Percentiles rank a stretch among this genome's conserved stretches.
These are phyloP conservation scores for Rubia balearica DNA, from an alignment of 305 asterid species.

Conservation along the genomic window DNA sequence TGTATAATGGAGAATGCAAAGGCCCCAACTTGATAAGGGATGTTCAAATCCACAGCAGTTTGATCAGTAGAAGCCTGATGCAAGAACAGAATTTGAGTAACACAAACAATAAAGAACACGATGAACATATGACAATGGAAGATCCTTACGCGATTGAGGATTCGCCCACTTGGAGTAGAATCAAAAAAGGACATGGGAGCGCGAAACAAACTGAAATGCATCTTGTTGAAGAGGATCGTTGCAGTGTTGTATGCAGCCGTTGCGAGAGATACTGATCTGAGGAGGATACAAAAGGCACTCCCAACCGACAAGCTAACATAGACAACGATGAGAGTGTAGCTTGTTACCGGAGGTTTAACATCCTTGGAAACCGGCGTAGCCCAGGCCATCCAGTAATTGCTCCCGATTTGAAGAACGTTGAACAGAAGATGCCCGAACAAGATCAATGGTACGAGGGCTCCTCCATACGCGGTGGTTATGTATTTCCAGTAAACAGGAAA, in stretches of 20 bases:
- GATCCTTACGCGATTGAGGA: slow-evolving; percentile 54
- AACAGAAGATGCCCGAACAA: slow-evolving; percentile 51
- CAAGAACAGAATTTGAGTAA: not conserved
- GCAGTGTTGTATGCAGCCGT: slow-evolving; percentile 64
- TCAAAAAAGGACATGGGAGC: slow-evolving; percentile 97
- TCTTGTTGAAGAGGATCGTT: slow-evolving; percentile 47
- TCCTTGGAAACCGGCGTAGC: slow-evolving; percentile 76
- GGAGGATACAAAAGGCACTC: slow-evolving; percentile 53
- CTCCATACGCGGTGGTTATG: slow-evolving; percentile 60
- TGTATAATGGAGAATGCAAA: slow-evolving; percentile 60
- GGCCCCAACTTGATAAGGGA: slow-evolving; percentile 41
- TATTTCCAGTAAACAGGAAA: slow-evolving; percentile 66
- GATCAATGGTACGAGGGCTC: slow-evolving; percentile 62
- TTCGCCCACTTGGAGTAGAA: slow-evolving; percentile 87
- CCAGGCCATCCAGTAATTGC: slow-evolving; percentile 98
- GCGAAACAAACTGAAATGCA: slow-evolving; percentile 65
- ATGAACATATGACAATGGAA: too few species aligned
- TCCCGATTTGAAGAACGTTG: slow-evolving; percentile 68
- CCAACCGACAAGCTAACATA: slow-evolving; percentile 52
- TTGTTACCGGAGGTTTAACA: slow-evolving; percentile 40
- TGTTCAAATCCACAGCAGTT: slow-evolving; percentile 51
- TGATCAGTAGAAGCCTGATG: slow-evolving; percentile 84
- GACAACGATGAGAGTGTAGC: slow-evolving; percentile 58
- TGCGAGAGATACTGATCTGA: slow-evolving; percentile 44
- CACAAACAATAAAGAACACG: not conserved